phyloP scores from a whole-genome alignment of 2,329 filamentous ascomycete species.

The Alternaria postmessia region DNA sequence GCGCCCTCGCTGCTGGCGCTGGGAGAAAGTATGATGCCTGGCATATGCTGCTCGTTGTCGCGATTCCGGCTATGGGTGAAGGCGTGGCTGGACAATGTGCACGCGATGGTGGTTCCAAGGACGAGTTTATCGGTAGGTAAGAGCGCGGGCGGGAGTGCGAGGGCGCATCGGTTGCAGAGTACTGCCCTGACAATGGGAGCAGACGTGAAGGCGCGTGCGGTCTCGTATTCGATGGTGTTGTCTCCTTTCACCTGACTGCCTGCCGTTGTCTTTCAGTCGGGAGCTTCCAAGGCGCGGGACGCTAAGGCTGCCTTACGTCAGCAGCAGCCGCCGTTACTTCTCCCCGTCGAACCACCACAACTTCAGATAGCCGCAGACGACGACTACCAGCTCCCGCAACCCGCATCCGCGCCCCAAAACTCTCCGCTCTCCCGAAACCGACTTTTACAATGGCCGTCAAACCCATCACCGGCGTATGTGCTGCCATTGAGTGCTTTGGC shows the following conservation, averaged over 20 bases:
- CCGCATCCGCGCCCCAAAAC: slow-evolving; percentile 40
- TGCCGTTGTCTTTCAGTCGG: slow-evolving; percentile 24
- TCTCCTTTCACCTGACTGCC: slow-evolving; percentile 23
- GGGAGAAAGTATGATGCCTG: slow-evolving; percentile 40
- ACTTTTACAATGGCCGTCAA: slow-evolving; percentile 55
- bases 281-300: slow-evolving; percentile 29
- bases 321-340: slow-evolving; percentile 13
- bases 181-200: slow-evolving; percentile 9
- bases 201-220: slow-evolving; percentile 17
- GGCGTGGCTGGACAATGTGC: slow-evolving; percentile 3
- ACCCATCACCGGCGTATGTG: slow-evolving; percentile 61
- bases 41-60: slow-evolving; percentile 39
- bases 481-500: slow-evolving; percentile 41
- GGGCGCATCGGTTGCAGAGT: slow-evolving; percentile 13
- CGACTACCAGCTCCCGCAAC: slow-evolving; percentile 39
- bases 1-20: slow-evolving; percentile 43
- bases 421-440: slow-evolving; percentile 36
- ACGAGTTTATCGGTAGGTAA: slow-evolving; percentile 11
- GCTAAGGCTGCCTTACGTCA: slow-evolving; percentile 18
- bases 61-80: slow-evolving; percentile 13
- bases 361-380: slow-evolving; percentile 37
- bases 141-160: slow-evolving; percentile 20
- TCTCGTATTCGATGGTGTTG: slow-evolving; percentile 14
- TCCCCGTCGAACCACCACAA: slow-evolving; percentile 40
- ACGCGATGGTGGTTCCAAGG: slow-evolving; percentile 16